phyloP scores from a whole-genome alignment of 495 filamentous ascomycete species.

The Amniculicola lignicola region DNA sequence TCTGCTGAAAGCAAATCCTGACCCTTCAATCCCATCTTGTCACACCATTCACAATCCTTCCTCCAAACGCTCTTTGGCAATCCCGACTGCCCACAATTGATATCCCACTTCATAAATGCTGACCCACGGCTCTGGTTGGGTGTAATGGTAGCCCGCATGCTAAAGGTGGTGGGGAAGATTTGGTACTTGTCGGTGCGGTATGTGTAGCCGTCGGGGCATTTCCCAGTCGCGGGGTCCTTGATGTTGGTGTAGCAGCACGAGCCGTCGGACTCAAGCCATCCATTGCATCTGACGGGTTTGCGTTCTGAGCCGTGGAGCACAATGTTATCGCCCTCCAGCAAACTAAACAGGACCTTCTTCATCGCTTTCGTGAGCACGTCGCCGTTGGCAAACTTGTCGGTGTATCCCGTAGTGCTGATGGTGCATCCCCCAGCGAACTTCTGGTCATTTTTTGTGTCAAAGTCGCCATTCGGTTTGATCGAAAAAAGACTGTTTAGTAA shows the following conservation, averaged over 20 bases:
- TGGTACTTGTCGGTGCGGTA: background rate
- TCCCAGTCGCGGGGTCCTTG: background rate
- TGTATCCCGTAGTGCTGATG: background rate
- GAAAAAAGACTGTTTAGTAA: background rate
- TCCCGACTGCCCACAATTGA: background rate
- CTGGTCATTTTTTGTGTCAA: background rate
- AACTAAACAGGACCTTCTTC: background rate
- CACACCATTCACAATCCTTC: no score
- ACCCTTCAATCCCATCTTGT: no score
- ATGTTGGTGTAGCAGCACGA: background rate
- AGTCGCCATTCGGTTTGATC: background rate
- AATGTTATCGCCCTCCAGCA: background rate
- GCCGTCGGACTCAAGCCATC: background rate
- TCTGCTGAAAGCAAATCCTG: no score
- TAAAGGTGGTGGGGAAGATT: background rate
- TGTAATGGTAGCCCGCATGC: background rate
- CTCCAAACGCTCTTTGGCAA: background rate
- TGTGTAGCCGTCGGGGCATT: background rate
- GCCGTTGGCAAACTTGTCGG: background rate
- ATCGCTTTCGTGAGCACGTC: background rate
- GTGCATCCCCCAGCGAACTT: background rate
- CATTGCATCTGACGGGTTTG: background rate
- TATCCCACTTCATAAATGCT: background rate
- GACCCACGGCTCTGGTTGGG: background rate
- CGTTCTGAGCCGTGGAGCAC: background rate